phyloP scores from a whole-genome alignment of 1,284 basidiomycete genomes.

The Phellopilus nigrolimitatus region DNA sequence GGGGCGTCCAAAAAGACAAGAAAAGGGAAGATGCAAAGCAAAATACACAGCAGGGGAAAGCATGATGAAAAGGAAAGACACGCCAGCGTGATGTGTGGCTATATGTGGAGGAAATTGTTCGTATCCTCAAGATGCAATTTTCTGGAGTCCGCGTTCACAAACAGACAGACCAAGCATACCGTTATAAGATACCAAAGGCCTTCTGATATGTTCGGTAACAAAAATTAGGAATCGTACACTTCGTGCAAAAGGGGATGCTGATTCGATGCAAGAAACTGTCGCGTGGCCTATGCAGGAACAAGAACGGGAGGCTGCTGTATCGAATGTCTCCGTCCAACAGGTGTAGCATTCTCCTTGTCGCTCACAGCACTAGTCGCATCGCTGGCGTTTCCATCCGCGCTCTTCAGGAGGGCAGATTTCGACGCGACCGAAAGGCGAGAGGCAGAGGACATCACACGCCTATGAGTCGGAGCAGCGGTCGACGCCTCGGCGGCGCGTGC shows the following conservation, averaged over 20 bases:
- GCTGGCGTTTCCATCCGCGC: conserved; percentile 9
- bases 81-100: neutral
- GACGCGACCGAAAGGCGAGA: neutral
- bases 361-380: conserved; percentile 11
- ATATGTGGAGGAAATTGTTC: neutral
- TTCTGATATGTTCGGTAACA: neutral
- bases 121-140: neutral
- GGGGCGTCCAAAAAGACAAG: neutral
- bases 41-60: neutral
- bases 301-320: conserved; percentile 10
- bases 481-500: neutral
- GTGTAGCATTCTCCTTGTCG: conserved; percentile 20
- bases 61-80: neutral
- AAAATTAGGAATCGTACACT: neutral
- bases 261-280: too few relatives aligned
- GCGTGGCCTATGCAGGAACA: neutral
- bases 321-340: conserved; percentile 8
- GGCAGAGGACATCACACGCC: conserved; percentile 1
- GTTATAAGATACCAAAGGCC: neutral
- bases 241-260: neutral
- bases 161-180: neutral
- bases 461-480: conserved; percentile 1
- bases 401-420: conserved; percentile 3
- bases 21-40: conserved; percentile 1
- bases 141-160: neutral